Conservation (phyloP, 257 asterid genomes). For the Lycium barbarum region DNA sequence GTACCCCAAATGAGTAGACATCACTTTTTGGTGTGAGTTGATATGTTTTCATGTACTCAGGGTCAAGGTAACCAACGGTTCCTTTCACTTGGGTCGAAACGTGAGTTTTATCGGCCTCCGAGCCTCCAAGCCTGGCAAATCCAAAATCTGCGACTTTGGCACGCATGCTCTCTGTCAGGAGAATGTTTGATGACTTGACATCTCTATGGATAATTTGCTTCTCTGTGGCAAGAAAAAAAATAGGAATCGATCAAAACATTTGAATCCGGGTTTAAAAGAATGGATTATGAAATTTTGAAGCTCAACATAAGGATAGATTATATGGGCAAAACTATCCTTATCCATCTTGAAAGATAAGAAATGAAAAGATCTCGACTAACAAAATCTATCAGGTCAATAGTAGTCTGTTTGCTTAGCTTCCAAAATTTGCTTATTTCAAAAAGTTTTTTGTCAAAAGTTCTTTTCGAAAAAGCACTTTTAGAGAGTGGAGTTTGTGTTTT, state of each 20-base stretch:
- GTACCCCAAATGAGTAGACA: constrained; percentile 90
- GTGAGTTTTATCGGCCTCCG: constrained; percentile 76
- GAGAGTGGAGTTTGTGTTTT: too few relatives aligned
- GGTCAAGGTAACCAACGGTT: constrained; percentile 96
- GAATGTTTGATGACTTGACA: constrained; percentile 94
- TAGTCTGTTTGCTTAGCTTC: too few relatives aligned
- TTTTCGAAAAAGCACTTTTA: too few relatives aligned
- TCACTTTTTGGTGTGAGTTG: constrained; percentile 92
- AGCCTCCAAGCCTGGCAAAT: constrained; percentile 84
- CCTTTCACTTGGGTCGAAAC: constrained; percentile 93
- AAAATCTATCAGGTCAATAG: background rate
- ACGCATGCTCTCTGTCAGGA: constrained; percentile 86
- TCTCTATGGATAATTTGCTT: constrained; percentile 99
- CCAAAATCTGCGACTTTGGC: constrained; percentile 99
- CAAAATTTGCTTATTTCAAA: too few relatives aligned
- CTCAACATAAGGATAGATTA: background rate
- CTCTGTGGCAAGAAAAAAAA: constrained; percentile 52
- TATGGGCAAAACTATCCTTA: background rate
- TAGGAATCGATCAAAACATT: background rate
- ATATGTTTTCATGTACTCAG: constrained; percentile 92
- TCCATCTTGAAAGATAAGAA: background rate
- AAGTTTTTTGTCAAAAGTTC: too few relatives aligned
- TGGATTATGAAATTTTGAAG: background rate
- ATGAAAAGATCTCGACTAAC: background rate
- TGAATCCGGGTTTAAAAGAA: background rate